Base-by-base conservation (phyloP, 2,329 filamentous ascomycete species). In the Coniochaeta hoffmannii region DNA sequence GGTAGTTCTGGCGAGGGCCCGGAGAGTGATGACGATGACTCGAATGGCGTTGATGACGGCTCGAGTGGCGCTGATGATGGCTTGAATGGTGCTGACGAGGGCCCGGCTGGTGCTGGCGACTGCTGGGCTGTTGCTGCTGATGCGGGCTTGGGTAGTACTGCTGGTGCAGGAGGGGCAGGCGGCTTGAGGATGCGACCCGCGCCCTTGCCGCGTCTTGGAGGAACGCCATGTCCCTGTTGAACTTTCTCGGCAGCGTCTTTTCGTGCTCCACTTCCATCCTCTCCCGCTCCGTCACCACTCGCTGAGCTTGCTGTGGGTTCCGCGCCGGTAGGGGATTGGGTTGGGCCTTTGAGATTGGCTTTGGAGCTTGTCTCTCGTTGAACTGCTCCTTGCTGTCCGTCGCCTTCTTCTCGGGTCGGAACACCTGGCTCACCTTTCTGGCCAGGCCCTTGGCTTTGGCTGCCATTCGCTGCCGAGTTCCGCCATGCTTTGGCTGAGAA, bases 401-500 rank as follows among this genome's bases (percentile, higher is more conserved):
- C 36, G 30, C 17, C 38, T 51, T 51, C 28, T 32, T 51, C n/a
- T 19, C 49, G 2, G 28, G 26, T 15, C 11, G 9, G 15, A 51
- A 34, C 17, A 22, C 17, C 8, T 9, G 14, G 28, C 19, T 51
- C 17, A 26, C 14, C 49, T 34, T 51, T 22, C 19, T 14, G 15
- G n/a, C 49, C 15, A 54, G 7, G 51, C 46, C 51, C 32, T 41
- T 53, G 15, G 34, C 31, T 7, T 30, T 41, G 14, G 22, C 22
- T 36, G 28, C 17, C 15, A 36, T 26, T n/a, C 28, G 5, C 14
- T 30, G 19, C 46, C 19, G 9, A 22, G 1, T 61, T 56, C 41
- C 41, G 41, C 41, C 41, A 46, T 3, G 49, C 49, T 38, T 22
- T 35, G 0, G 58, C 75, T 50, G 79, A 82, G 62, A 86, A 86